Percentiles rank a stretch among this genome's conserved stretches.
Evolutionary conservation across 2,329 filamentous ascomycete genomes (phyloP).

Genomic region (Aspergillus sp.): DNA sequence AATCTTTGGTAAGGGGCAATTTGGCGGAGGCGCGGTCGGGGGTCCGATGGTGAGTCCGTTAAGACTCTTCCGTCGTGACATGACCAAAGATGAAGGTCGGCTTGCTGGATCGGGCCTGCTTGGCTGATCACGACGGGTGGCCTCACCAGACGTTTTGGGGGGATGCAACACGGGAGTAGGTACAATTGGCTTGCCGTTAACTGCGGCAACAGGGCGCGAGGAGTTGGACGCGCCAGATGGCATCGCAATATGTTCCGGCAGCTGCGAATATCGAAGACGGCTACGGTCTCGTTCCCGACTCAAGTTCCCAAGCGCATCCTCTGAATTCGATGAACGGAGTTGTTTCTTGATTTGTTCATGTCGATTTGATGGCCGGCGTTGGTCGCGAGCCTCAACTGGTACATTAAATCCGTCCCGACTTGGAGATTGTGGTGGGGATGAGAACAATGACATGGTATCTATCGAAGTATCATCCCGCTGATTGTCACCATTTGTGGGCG

Average conservation of each 20-base stretch:
- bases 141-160: neutral
- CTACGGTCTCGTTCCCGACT: slow-evolving; percentile 10
- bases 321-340: slow-evolving; percentile 30
- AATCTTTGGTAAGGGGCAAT: slow-evolving; percentile 34
- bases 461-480: slow-evolving; percentile 11
- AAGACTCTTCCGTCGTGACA: slow-evolving; percentile 35
- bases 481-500: slow-evolving; percentile 16
- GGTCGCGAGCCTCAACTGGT: slow-evolving; percentile 22
- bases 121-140: slow-evolving; percentile 5
- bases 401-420: slow-evolving; percentile 25
- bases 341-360: slow-evolving; percentile 17
- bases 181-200: neutral
- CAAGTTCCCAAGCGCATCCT: slow-evolving; percentile 26
- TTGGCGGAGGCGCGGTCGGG: slow-evolving; percentile 33
- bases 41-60: slow-evolving; percentile 31
- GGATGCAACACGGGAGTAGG: neutral
- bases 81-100: slow-evolving; percentile 12
- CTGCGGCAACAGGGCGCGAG: neutral
- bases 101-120: slow-evolving; percentile 5
- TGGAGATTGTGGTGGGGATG: slow-evolving; percentile 35
- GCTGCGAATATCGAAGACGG: slow-evolving; percentile 18
- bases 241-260: slow-evolving; percentile 11
- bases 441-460: slow-evolving; percentile 23
- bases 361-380: slow-evolving; percentile 14
- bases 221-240: neutral